Evolutionary conservation across 495 filamentous ascomycete genomes (phyloP), one percentile per base, ranked within the genome.

Genomic region (Aspergillus cristatus): DNA sequence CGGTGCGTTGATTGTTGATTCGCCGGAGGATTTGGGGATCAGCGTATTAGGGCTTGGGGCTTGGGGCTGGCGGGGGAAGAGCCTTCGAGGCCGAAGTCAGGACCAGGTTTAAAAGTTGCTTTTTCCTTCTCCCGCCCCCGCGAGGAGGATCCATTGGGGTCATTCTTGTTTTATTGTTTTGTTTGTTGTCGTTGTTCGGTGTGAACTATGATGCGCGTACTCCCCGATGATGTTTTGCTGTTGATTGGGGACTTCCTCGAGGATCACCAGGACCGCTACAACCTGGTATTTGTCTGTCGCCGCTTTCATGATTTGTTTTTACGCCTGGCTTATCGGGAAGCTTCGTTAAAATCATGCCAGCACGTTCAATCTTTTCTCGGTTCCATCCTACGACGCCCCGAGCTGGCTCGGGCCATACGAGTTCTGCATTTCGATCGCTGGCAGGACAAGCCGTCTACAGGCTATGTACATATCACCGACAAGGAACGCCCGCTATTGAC

Each of bases 151-250:
- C 4, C 20, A 4, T 24, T 24, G 20, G 4, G 8, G 4, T 4
- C 20, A 24, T 24, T 24, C 20, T 24, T 24, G 20, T 24, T 24
- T 4, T 24, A 8, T 24, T 24, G 20, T 24, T 4, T 24, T 24
- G 20, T 24, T 24, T 4, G 4, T 24, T 24, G 20, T 24, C 20
- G 8, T 8, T 24, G 4, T 4, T 24, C 8, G 20, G 8, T 24
- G 20, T 24, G 4, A 4, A 4, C 28, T 18, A 42, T 37, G 33
- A 24, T 18, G 18, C 30, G 29, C 14, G 8, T 28, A 5, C 44
- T 61, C 18, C 48, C 55, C 12, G 54, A 58, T 41, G 60, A 63
- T 30, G 40, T 63, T 33, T 44, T 63, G 14, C 42, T 53, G 35
- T 40, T 61, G 26, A 37, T 60, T 20, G 60, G 55, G 26, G 60